Conservation (phyloP, 225 moss, liverwort and hornwort species). For the Pleurozium schreberi region DNA sequence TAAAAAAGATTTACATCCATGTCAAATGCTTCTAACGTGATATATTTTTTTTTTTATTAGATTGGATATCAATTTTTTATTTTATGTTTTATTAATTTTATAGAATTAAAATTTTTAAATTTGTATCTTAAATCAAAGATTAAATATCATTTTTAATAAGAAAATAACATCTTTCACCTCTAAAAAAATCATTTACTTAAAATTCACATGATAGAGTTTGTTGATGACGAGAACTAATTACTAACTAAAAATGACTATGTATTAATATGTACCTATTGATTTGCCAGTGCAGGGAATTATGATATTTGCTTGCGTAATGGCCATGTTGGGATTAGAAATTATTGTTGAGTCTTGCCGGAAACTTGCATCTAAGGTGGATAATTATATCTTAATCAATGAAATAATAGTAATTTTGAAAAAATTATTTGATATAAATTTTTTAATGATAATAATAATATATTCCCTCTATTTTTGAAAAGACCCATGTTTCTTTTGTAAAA, state of each 20-base stretch:
- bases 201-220: neutral
- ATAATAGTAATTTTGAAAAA: no score
- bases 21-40: neutral
- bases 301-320: neutral
- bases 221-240: neutral
- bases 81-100: neutral
- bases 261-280: neutral
- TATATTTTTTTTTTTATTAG: no score
- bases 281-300: neutral
- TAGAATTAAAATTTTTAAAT: neutral
- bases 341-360: neutral
- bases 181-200: neutral
- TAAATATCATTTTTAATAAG: neutral
- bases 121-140: no score
- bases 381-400: no score
- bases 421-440: no score
- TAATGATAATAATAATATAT: neutral
- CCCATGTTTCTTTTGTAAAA: no score
- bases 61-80: neutral
- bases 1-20: no score
- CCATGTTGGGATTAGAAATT: neutral
- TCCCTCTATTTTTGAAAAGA: no score
- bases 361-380: neutral
- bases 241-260: neutral
- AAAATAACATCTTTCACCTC: fast-evolving